A percentile compares a stretch with the other conserved stretches of the same genome.
Evolutionary conservation across 306 rosid genomes (phyloP).

Genomic region (Vicia faba): DNA sequence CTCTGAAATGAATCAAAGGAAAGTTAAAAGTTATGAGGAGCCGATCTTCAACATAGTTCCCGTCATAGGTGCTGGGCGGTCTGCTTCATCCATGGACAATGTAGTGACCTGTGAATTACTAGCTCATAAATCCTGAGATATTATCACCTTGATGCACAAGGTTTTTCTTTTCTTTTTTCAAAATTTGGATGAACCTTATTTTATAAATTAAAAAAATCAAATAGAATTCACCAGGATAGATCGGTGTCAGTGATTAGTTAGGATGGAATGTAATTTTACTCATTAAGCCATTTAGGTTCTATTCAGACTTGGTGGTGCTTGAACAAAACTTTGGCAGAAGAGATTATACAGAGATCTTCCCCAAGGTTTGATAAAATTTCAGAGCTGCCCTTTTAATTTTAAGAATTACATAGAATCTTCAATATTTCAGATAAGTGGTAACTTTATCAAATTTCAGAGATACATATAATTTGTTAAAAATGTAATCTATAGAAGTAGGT

Average conservation of each 20-base stretch:
- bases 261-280: constrained; percentile 7
- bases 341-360: background rate
- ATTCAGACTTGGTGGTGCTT: background rate
- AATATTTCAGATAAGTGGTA: too few species aligned
- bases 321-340: constrained; percentile 6
- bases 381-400: background rate
- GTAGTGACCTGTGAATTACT: constrained; percentile 77
- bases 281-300: background rate
- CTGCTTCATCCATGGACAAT: constrained; percentile 66
- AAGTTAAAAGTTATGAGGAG: constrained; percentile 42
- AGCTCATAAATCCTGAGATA: constrained; percentile 59
- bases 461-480: background rate
- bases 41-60: constrained; percentile 89
- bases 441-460: background rate
- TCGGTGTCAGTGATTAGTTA: constrained; percentile 21
- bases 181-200: background rate
- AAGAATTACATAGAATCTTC: too few species aligned
- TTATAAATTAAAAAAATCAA: background rate
- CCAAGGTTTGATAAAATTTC: background rate
- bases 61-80: constrained; percentile 70
- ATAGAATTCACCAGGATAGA: constrained; percentile 4
- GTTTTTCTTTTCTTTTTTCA: background rate
- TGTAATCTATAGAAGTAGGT: constrained; percentile 14
- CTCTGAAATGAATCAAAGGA: constrained; percentile 47
- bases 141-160: constrained; percentile 1